Evolutionary conservation across 768 basidiomycete species (phyloP).

Genomic region (Cyathus striatus): DNA sequence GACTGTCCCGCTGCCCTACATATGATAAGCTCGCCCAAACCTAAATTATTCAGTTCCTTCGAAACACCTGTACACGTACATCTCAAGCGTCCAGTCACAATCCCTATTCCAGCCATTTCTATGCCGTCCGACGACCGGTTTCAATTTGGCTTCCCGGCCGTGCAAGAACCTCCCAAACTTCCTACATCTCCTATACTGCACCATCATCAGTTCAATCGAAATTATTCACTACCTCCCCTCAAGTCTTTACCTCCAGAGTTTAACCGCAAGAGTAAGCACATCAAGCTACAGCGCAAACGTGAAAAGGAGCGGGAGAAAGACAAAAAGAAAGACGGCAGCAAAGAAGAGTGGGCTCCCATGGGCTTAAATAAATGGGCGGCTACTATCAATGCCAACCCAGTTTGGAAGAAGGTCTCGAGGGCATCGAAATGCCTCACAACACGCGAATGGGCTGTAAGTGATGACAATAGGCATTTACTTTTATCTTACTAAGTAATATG

Average conservation of each 20-base stretch:
- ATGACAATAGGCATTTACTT: too few species aligned
- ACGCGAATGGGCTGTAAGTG: slow-evolving; percentile 80
- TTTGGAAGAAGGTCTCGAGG: slow-evolving; percentile 62
- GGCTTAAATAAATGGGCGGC: slow-evolving; percentile 73
- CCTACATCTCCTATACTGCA: slow-evolving; percentile 16
- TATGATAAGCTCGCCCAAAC: too few species aligned
- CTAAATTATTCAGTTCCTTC: too few species aligned
- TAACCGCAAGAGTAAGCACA: slow-evolving; percentile 30
- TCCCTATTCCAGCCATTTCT: slow-evolving; percentile 18
- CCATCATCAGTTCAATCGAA: slow-evolving; percentile 34
- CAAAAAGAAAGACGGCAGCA: slow-evolving; percentile 30
- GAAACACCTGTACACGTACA: background rate
- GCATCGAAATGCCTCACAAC: slow-evolving; percentile 77
- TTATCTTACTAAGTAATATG: background rate
- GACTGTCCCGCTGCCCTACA: too few species aligned
- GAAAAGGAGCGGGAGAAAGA: slow-evolving; percentile 45
- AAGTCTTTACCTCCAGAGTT: slow-evolving; percentile 52
- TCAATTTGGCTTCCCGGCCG: slow-evolving; percentile 11
- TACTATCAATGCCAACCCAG: slow-evolving; percentile 69
- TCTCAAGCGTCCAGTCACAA: slow-evolving; percentile 17
- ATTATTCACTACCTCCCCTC: slow-evolving; percentile 52
- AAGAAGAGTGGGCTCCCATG: slow-evolving; percentile 60
- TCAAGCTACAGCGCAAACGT: slow-evolving; percentile 25
- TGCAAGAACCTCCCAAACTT: slow-evolving; percentile 7
- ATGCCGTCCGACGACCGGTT: slow-evolving; percentile 7